Conservation (phyloP, 192 early-diverging fungal species). For the Coemansia asiatica region DNA sequence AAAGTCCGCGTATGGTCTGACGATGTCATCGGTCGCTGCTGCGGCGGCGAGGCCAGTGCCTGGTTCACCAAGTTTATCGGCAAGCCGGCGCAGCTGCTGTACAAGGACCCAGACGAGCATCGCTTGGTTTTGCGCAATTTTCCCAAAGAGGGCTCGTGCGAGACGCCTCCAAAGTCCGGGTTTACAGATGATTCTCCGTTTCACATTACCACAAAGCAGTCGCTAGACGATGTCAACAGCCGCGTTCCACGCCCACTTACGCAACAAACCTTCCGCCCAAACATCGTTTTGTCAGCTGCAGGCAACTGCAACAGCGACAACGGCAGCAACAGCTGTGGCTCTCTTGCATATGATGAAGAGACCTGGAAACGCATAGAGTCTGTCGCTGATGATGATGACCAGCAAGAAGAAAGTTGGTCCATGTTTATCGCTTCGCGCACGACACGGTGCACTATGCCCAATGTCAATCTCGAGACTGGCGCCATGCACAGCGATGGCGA, state of each 20-base stretch:
- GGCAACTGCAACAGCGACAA: conserved; percentile 9
- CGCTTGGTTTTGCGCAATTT: conserved; percentile 43
- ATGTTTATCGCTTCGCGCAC: conserved; percentile 60
- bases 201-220: conserved; percentile 61
- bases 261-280: conserved; percentile 71
- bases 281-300: conserved; percentile 59
- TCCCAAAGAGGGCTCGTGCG: conserved; percentile 17
- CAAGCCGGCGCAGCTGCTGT: conserved; percentile 32
- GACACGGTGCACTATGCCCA: conserved; percentile 64
- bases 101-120: conserved; percentile 21
- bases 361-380: conserved; percentile 62
- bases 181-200: conserved; percentile 80
- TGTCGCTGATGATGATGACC: background rate
- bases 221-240: conserved; percentile 65
- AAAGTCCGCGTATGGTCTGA: conserved; percentile 47
- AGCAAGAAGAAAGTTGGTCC: conserved; percentile 18
- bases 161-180: conserved; percentile 58
- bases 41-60: conserved; percentile 16
- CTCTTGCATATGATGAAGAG: conserved; percentile 79
- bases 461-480: conserved; percentile 58
- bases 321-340: no score
- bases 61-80: conserved; percentile 40
- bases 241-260: conserved; percentile 54
- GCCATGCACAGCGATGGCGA: conserved; percentile 50
- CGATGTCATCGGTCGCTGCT: conserved; percentile 32